Evolutionary conservation across 108 stramenopile species (phyloP), one percentile per base, ranked within the genome.

Genomic region (Pseudonitzschia multistriata): DNA sequence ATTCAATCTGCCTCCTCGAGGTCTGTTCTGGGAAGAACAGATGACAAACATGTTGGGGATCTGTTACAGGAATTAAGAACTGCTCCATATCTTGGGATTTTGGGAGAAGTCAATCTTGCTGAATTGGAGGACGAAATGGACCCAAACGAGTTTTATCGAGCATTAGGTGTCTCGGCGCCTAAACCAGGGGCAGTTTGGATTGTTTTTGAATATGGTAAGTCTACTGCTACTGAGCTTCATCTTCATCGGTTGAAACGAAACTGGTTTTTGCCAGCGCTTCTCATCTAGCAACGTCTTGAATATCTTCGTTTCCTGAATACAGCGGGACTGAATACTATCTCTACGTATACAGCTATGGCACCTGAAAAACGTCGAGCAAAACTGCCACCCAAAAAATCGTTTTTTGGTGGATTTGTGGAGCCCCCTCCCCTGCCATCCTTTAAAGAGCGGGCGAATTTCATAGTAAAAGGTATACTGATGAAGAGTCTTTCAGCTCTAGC

Each of bases 61-160:
- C 34, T 90, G 50, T 21, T 89, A 45, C 37, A 73, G 53, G 14
- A 50, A 14, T 55, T 88, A 14, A 27, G 52, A 36, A 55, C 63
- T 21, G 42, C 71, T 30, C 85, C 82, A 3, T 90, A 80, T 64
- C 29, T 88, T 0, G 84, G 87, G 0, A 75, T 93, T n/a, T 60
- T 88, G 50, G 92, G 92, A 27, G 81, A 86, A 66, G 73, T 90
- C 30, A 87, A 90, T 76, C 71, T 93, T 53, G 83, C 83, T 31
- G 92, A 93, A 65, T 73, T 88, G 45, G 87, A 88, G 24, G 92
- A 83, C 36, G 84, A 89, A 45, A 50, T 40, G 68, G 74, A 83
- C 35, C 83, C 85, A 2, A 92, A 92, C 67, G 88, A 86, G 27
- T 90, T 88, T 77, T 93, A 89, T 67, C 80, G 79, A 50, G 78